These are phyloP conservation scores for Sedum album DNA, from an alignment of 164 flowering plant genomes.

Conservation along the genomic window DNA sequence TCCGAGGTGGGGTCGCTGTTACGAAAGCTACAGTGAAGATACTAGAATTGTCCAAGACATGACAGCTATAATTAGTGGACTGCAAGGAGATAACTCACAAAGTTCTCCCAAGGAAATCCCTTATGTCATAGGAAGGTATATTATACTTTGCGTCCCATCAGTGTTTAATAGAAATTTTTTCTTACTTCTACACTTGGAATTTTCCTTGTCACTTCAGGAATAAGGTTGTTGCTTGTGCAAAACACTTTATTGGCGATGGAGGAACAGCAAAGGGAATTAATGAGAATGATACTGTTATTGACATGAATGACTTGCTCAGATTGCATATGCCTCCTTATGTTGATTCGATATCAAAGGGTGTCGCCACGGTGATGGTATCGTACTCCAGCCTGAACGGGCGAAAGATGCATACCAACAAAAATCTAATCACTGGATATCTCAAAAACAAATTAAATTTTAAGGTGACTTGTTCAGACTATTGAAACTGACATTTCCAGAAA, in stretches of 20 bases:
- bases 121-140: conserved; percentile 40
- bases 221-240: conserved; percentile 36
- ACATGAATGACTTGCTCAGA: conserved; percentile 15
- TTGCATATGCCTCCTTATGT: conserved; percentile 30
- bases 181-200: neutral
- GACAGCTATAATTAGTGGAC: conserved; percentile 47
- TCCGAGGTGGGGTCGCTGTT: conserved; percentile 64
- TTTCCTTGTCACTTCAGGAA: conserved; percentile 10
- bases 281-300: conserved; percentile 24
- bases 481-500: too few species aligned
- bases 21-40: conserved; percentile 56
- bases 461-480: conserved; percentile 8
- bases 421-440: conserved; percentile 23
- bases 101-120: conserved; percentile 26
- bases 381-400: conserved; percentile 24
- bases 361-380: conserved; percentile 23
- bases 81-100: conserved; percentile 36
- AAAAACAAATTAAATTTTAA: conserved; percentile 21
- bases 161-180: too few species aligned
- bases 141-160: neutral
- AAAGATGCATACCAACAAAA: conserved; percentile 22
- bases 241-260: conserved; percentile 43
- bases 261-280: conserved; percentile 32
- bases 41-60: conserved; percentile 34
- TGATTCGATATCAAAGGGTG: conserved; percentile 22